Evolutionary conservation across 1,284 basidiomycete species (phyloP).

Genomic region (Phylloporus gajari): DNA sequence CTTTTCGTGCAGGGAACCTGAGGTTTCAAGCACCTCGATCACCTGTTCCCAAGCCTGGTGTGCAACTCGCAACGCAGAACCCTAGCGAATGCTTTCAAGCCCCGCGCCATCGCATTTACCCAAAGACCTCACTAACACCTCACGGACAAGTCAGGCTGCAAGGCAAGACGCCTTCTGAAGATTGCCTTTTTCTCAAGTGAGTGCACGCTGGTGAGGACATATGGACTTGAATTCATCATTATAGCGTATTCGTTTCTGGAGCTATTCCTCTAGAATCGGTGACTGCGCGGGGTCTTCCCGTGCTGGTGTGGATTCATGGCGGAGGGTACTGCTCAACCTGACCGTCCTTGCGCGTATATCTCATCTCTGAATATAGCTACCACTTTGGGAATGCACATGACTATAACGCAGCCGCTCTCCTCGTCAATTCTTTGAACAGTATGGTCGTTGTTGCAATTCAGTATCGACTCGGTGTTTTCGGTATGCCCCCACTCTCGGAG

Average conservation of each 20-base stretch:
- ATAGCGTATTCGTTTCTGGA: slow-evolving; percentile 28
- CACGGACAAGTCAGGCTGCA: no score
- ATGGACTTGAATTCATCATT: no score
- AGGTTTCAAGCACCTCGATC: slow-evolving; percentile 30
- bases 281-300: slow-evolving; percentile 15
- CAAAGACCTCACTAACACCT: no score
- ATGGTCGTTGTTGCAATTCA: slow-evolving; percentile 52
- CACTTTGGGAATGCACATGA: no score
- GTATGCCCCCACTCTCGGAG: no score
- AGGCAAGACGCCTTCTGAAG: slow-evolving; percentile 22
- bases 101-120: not conserved
- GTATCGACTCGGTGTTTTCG: slow-evolving; percentile 56
- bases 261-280: not conserved
- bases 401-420: not conserved
- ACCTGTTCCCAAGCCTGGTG: slow-evolving; percentile 5
- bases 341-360: not conserved
- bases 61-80: slow-evolving; percentile 28
- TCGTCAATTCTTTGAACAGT: slow-evolving; percentile 38
- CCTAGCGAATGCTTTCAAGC: slow-evolving; percentile 27
- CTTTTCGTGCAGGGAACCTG: slow-evolving; percentile 15
- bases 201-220: no score
- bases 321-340: slow-evolving; percentile 23
- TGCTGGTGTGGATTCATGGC: slow-evolving; percentile 37
- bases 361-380: slow-evolving; percentile 17
- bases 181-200: slow-evolving; percentile 38